A percentile compares a stretch with the other conserved stretches of the same genome.
Conservation (phyloP, 306 rosid genomes). For the Comarum palustre region DNA sequence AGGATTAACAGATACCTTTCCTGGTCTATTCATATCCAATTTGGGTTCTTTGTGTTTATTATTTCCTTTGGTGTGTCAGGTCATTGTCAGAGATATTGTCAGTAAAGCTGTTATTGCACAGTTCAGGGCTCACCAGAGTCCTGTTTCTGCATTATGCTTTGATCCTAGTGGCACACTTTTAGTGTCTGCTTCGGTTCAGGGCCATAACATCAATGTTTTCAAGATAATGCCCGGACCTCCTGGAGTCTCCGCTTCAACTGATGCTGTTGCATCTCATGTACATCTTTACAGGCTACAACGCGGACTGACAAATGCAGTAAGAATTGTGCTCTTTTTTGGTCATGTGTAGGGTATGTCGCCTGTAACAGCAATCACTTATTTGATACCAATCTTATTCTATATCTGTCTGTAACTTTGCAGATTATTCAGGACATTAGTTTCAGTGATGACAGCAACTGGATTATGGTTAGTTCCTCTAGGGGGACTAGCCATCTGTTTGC, state of each 20-base stretch:
- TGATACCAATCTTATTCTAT: conserved; percentile 5
- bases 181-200: conserved; percentile 91
- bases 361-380: conserved; percentile 2
- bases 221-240: conserved; percentile 60
- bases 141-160: conserved; percentile 87
- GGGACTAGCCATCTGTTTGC: conserved; percentile 95
- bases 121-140: conserved; percentile 87
- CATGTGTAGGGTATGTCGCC: background rate
- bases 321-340: conserved; percentile 17
- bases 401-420: conserved; percentile 40
- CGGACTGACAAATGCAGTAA: conserved; percentile 90
- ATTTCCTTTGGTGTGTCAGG: conserved; percentile 47
- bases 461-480: conserved; percentile 94
- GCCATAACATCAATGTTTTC: conserved; percentile 89
- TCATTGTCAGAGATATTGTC: conserved; percentile 78
- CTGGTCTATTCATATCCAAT: conserved; percentile 8
- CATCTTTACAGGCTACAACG: conserved; percentile 93
- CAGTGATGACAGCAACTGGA: conserved; percentile 94
- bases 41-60: conserved; percentile 13
- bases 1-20: background rate
- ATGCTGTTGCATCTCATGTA: conserved; percentile 46
- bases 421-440: conserved; percentile 95
- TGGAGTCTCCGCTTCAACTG: conserved; percentile 42
- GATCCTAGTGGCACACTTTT: conserved; percentile 91
- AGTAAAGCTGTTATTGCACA: conserved; percentile 71